Conservation (phyloP, 768 basidiomycete genomes). For the Russula dissimulans region DNA sequence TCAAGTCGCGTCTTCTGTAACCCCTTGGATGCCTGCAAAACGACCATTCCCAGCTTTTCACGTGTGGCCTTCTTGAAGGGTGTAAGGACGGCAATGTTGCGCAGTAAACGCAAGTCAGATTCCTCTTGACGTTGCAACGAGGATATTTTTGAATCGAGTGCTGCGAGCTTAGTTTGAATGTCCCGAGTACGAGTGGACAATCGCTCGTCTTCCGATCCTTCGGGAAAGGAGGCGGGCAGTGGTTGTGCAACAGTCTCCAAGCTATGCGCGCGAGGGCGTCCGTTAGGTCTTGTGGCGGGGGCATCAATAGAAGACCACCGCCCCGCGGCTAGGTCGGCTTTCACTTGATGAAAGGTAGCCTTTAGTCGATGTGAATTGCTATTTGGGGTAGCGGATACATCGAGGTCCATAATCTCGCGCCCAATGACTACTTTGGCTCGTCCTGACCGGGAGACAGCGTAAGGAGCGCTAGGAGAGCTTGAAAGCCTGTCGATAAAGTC, state of each 20-base stretch:
- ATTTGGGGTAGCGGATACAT: slow-evolving; percentile 43
- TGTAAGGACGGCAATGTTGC: slow-evolving; percentile 76
- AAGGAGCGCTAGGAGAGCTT: not conserved
- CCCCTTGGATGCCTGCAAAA: slow-evolving; percentile 55
- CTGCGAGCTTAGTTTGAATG: slow-evolving; percentile 51
- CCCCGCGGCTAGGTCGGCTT: slow-evolving; percentile 67
- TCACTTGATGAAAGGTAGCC: slow-evolving; percentile 79
- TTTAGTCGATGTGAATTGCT: slow-evolving; percentile 58
- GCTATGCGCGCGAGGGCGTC: slow-evolving; percentile 28
- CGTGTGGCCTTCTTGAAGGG: slow-evolving; percentile 84
- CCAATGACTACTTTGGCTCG: slow-evolving; percentile 6
- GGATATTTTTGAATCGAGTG: slow-evolving; percentile 52
- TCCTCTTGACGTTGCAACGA: slow-evolving; percentile 51
- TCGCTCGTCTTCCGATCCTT: slow-evolving; percentile 21
- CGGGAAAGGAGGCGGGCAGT: slow-evolving; percentile 12
- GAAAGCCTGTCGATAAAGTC: slow-evolving; percentile 13
- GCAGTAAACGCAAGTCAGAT: slow-evolving; percentile 57
- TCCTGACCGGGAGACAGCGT: not conserved
- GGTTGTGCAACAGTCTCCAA: slow-evolving; percentile 24
- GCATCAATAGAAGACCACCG: slow-evolving; percentile 29
- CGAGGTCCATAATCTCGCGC: slow-evolving; percentile 28
- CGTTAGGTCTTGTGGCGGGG: slow-evolving; percentile 20
- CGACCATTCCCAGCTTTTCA: slow-evolving; percentile 53
- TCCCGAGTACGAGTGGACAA: slow-evolving; percentile 48
- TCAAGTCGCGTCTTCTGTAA: slow-evolving; percentile 63